These are phyloP conservation scores for Alternaria sp. DNA, from an alignment of 2,329 filamentous ascomycete species.

Conservation along the genomic window DNA sequence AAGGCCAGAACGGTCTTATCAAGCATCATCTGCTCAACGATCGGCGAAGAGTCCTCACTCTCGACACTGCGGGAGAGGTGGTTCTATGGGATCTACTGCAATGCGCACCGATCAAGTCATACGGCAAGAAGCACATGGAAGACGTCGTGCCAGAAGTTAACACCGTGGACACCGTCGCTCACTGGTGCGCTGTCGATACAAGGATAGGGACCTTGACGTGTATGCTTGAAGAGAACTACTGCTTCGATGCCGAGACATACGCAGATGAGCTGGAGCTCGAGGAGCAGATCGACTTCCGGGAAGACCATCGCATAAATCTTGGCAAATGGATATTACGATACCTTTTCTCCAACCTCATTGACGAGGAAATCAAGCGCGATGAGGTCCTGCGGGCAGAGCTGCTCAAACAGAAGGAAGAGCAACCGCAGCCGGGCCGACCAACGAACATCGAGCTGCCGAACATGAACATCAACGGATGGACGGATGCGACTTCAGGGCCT, in stretches of 20 bases:
- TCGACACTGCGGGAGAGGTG: slow-evolving; percentile 95
- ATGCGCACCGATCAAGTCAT: slow-evolving; percentile 88
- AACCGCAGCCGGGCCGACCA: slow-evolving; percentile 65
- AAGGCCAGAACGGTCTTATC: slow-evolving; percentile 92
- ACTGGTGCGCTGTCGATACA: slow-evolving; percentile 96
- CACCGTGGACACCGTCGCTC: slow-evolving; percentile 84
- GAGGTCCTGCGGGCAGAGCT: slow-evolving; percentile 73
- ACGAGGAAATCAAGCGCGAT: slow-evolving; percentile 88
- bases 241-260: slow-evolving; percentile 97
- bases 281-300: slow-evolving; percentile 79
- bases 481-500: slow-evolving; percentile 44
- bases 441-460: slow-evolving; percentile 65
- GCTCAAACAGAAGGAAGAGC: slow-evolving; percentile 66
- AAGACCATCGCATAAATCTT: slow-evolving; percentile 95
- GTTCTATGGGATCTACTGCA: slow-evolving; percentile 92
- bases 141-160: slow-evolving; percentile 89
- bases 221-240: slow-evolving; percentile 90
- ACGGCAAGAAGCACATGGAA: slow-evolving; percentile 91
- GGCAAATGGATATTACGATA: slow-evolving; percentile 96
- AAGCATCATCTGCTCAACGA: slow-evolving; percentile 94
- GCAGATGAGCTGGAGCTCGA: slow-evolving; percentile 83
- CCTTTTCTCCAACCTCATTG: slow-evolving; percentile 85
- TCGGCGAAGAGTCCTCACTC: slow-evolving; percentile 82
- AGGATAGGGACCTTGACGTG: slow-evolving; percentile 91
- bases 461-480: slow-evolving; percentile 54